Base-by-base conservation (phyloP, 768 basidiomycete species). In the Paxillus involutus region DNA sequence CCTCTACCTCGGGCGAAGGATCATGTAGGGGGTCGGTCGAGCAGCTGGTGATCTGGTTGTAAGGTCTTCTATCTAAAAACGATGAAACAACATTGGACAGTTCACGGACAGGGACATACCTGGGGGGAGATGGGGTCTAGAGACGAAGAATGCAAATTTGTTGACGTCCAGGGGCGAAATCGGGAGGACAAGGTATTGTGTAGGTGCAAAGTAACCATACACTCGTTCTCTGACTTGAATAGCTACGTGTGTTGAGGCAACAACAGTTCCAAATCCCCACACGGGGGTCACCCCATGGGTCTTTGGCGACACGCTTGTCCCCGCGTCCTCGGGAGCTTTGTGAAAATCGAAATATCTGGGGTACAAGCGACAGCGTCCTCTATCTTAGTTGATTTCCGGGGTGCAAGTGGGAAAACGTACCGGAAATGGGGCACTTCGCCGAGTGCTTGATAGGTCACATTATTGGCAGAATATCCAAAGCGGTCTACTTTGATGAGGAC, bases 271-370 rank as follows among this genome's bases (percentile, higher is more conserved):
- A 55, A 86, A 88, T 9, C 85, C 87, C 86, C 86, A 88, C 6
- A 88, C 87, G 0, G 86, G 86, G 16, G 85, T 77, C 26, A 88
- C 62, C 0, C 85, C 87, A 61, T 88, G 81, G 0, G 80, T 81
- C 51, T 72, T 70, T 5, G 76, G 59, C 4, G 80, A 80, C 6
- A 77, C 72, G 10, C 60, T 61, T 10, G 46, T 55, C 41, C 30
- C 58, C 52, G 6, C 71, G 53, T 4, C 56, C 46, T 73, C 70
- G 33, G 85, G 85, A 3, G 75, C 73, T 10, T 68, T 51, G 58
- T 86, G 82, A 52, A 85, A 88, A 55, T 88, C 87, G 58, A 85
- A 88, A 65, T 88, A 88, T 36, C 86, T 88, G 52, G n/a, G 70
- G 72, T 3, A 77, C 62, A 55, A 33, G 33, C 16, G 37, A 30